Percentiles rank a stretch among this genome's conserved stretches.
These are phyloP conservation scores for Sanghuangporus baumii DNA, from an alignment of 1,284 basidiomycete genomes.

Conservation along the genomic window DNA sequence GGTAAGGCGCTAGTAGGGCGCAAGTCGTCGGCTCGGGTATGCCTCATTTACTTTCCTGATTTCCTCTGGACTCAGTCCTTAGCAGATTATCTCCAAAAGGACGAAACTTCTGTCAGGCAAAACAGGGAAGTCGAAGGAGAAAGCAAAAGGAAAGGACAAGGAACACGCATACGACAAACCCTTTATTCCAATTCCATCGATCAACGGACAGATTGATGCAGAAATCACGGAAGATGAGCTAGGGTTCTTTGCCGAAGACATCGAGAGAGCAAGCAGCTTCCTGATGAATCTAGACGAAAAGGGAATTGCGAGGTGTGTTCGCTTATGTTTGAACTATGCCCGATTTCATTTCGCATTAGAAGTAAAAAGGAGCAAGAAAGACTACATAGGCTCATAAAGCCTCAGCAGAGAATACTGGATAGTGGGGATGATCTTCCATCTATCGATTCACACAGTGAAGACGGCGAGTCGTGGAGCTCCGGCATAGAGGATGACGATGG, in stretches of 20 bases:
- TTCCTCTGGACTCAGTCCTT: not conserved
- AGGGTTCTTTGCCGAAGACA: conserved; percentile 53
- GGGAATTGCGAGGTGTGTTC: conserved; percentile 61
- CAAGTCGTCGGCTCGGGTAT: not conserved
- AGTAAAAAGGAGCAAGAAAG: conserved; percentile 73
- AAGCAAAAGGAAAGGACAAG: conserved; percentile 44
- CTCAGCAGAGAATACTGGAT: conserved; percentile 38
- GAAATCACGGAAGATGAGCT: conserved; percentile 61
- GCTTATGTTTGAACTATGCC: not conserved
- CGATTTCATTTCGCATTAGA: conserved; percentile 37
- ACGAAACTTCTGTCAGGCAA: conserved; percentile 27
- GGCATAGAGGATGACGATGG: conserved; percentile 26
- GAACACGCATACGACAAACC: conserved; percentile 53
- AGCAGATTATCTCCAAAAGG: conserved; percentile 32
- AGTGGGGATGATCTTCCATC: conserved; percentile 25
- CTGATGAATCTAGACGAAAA: conserved; percentile 58
- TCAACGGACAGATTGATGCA: conserved; percentile 35
- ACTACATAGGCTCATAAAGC: conserved; percentile 58
- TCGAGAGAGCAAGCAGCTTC: conserved; percentile 47
- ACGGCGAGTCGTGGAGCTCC: conserved; percentile 27
- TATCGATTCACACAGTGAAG: conserved; percentile 23
- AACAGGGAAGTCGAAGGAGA: conserved; percentile 6
- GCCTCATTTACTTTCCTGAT: not conserved
- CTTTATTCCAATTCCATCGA: conserved; percentile 56
- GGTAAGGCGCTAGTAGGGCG: conserved; percentile 22